Conservation (phyloP, 1,284 basidiomycete genomes). For the Coriolopsis trogii region DNA sequence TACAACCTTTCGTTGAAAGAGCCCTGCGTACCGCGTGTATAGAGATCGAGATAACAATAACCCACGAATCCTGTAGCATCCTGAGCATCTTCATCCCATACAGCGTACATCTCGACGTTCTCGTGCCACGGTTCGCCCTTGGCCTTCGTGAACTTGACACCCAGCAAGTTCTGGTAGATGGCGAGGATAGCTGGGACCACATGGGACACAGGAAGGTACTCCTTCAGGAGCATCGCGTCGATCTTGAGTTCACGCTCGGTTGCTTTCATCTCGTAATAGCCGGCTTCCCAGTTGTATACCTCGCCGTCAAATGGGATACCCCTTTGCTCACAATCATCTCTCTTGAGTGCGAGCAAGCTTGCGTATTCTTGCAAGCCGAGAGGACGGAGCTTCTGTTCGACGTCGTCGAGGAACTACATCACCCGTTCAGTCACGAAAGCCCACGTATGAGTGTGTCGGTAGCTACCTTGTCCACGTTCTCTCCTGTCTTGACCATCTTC, state of each 20-base stretch:
- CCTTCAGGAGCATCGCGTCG: slow-evolving; percentile 78
- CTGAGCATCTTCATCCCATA: slow-evolving; percentile 78
- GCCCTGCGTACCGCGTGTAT: slow-evolving; percentile 67
- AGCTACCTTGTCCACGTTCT: slow-evolving; percentile 55
- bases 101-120: slow-evolving; percentile 79
- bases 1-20: background rate
- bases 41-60: slow-evolving; percentile 85
- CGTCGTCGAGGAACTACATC: slow-evolving; percentile 68
- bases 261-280: slow-evolving; percentile 74
- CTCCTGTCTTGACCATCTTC: slow-evolving; percentile 81
- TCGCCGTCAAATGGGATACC: slow-evolving; percentile 66
- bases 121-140: slow-evolving; percentile 72
- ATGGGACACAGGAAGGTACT: slow-evolving; percentile 83
- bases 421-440: background rate
- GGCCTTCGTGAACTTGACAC: slow-evolving; percentile 71
- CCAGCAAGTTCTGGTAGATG: slow-evolving; percentile 80
- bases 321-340: slow-evolving; percentile 63
- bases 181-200: slow-evolving; percentile 80
- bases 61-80: slow-evolving; percentile 74
- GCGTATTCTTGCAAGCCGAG: slow-evolving; percentile 69
- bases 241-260: slow-evolving; percentile 67
- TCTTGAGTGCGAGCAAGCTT: slow-evolving; percentile 70
- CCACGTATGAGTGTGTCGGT: background rate
- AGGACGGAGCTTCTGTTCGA: slow-evolving; percentile 71
- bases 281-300: slow-evolving; percentile 52